Conservation (phyloP, 495 filamentous ascomycete genomes). For the Aspergillus baeticus region DNA sequence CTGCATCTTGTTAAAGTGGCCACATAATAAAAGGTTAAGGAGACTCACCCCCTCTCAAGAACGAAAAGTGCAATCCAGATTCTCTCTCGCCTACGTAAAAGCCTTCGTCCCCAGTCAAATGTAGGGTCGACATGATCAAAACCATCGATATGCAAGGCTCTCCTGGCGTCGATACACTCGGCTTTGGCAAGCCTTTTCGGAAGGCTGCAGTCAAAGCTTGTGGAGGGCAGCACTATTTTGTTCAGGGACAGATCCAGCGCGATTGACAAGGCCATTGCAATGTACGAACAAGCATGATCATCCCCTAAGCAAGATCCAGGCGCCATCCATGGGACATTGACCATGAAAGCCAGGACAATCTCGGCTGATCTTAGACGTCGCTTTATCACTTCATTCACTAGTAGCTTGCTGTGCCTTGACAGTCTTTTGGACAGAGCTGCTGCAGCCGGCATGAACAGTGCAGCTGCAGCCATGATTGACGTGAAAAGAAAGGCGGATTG, state of each 20-base stretch:
- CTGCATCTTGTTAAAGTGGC: slow-evolving; percentile 30
- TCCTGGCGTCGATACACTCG: slow-evolving; percentile 64
- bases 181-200: slow-evolving; percentile 52
- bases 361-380: slow-evolving; percentile 65
- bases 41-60: slow-evolving; percentile 63
- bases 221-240: slow-evolving; percentile 61
- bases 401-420: slow-evolving; percentile 59
- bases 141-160: slow-evolving; percentile 64
- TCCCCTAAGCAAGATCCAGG: slow-evolving; percentile 65
- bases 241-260: slow-evolving; percentile 67
- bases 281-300: slow-evolving; percentile 70
- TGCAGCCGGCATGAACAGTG: slow-evolving; percentile 62
- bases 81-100: slow-evolving; percentile 64
- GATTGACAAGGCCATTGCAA: slow-evolving; percentile 66
- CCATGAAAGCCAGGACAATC: slow-evolving; percentile 72
- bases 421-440: slow-evolving; percentile 62
- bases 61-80: slow-evolving; percentile 71
- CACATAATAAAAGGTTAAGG: slow-evolving; percentile 5
- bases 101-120: slow-evolving; percentile 55
- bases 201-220: slow-evolving; percentile 48
- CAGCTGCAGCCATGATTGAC: slow-evolving; percentile 62
- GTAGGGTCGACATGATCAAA: slow-evolving; percentile 61
- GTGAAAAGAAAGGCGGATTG: slow-evolving; percentile 71
- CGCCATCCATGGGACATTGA: slow-evolving; percentile 76
- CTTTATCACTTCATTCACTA: slow-evolving; percentile 58